phyloP scores from a whole-genome alignment of 164 flowering plant species.

The Magnolia kwangsiensis region DNA sequence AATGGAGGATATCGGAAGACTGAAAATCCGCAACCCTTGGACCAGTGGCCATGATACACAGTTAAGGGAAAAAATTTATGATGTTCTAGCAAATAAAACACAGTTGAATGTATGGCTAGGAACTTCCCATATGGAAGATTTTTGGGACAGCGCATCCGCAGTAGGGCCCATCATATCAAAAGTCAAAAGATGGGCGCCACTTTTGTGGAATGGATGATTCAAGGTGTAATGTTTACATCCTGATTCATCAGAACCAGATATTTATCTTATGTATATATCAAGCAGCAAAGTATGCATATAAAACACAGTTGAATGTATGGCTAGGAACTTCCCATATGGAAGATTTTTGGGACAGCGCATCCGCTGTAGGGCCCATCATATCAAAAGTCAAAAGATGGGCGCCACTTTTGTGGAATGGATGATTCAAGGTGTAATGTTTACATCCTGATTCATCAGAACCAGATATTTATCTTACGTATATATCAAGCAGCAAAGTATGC shows the following conservation, averaged over 20 bases:
- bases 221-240: background rate
- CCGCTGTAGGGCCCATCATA: background rate
- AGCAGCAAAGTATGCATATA: too few species aligned
- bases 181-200: background rate
- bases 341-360: background rate
- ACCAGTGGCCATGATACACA: too few species aligned
- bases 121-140: background rate
- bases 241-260: background rate
- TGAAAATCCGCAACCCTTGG: too few species aligned
- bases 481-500: too few species aligned
- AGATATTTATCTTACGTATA: too few species aligned
- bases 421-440: background rate
- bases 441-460: background rate
- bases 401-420: background rate
- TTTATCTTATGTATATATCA: too few species aligned
- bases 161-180: background rate
- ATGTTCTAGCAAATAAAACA: background rate
- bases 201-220: background rate
- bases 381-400: background rate
- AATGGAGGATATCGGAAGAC: too few species aligned
- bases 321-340: background rate
- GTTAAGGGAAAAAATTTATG: too few species aligned
- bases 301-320: background rate
- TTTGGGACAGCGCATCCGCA: background rate
- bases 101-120: background rate